Evolutionary conservation across 495 filamentous ascomycete genomes (phyloP).

Genomic region (Astrothelium macrocarpum): DNA sequence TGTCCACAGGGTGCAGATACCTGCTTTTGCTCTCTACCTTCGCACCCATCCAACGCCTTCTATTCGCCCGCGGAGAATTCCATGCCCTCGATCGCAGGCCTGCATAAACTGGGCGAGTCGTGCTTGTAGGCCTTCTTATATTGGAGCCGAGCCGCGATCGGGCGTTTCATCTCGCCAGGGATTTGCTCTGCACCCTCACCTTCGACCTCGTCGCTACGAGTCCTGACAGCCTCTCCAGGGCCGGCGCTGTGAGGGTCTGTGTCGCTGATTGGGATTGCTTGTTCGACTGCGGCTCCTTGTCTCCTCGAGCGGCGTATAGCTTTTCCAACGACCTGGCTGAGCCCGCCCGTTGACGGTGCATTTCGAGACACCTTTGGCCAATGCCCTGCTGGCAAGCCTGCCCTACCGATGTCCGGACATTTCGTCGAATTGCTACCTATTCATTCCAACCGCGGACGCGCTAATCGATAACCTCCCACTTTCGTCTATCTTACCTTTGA

Average conservation of each 20-base stretch:
- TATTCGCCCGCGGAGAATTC: slow-evolving; percentile 1
- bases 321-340: neutral
- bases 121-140: neutral
- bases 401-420: neutral
- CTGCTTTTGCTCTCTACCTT: neutral
- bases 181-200: neutral
- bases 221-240: neutral
- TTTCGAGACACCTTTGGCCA: neutral
- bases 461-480: neutral
- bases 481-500: neutral
- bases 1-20: neutral
- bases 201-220: neutral
- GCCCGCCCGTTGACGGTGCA: neutral
- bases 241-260: neutral
- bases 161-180: slow-evolving; percentile 3
- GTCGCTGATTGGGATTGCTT: neutral
- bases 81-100: neutral
- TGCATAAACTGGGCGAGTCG: neutral
- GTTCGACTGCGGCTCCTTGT: neutral
- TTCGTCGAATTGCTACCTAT: neutral
- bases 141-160: slow-evolving; percentile 1
- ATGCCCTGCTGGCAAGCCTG: neutral
- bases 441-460: neutral
- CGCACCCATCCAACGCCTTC: neutral
- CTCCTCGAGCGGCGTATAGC: neutral